phyloP scores from a whole-genome alignment of 2,329 filamentous ascomycete species.

The Fusarium sp. region DNA sequence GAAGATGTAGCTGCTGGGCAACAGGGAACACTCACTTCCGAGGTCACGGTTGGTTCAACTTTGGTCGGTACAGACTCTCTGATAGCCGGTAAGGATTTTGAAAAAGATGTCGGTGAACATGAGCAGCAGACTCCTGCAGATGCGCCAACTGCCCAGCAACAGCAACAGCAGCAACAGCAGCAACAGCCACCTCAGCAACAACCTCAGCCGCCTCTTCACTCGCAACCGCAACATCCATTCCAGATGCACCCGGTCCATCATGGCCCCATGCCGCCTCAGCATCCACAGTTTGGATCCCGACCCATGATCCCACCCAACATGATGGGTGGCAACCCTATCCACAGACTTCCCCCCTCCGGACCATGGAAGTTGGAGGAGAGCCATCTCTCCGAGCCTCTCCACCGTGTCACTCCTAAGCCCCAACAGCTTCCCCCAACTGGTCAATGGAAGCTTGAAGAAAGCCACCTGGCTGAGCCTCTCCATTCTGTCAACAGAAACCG shows the following conservation, averaged over 20 bases:
- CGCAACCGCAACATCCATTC: constrained; percentile 28
- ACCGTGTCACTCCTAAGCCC: constrained; percentile 40
- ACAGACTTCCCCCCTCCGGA: constrained; percentile 55
- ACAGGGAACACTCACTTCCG: constrained; percentile 34
- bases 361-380: constrained; percentile 67
- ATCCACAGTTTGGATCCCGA: constrained; percentile 14
- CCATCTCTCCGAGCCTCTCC: constrained; percentile 62
- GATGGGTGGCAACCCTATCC: constrained; percentile 49
- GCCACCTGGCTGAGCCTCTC: constrained; percentile 62
- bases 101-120: constrained; percentile 22
- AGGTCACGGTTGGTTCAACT: constrained; percentile 32
- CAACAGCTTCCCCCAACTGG: constrained; percentile 54
- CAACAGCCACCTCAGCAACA: constrained; percentile 15
- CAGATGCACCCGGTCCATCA: constrained; percentile 32
- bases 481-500: constrained; percentile 48
- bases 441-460: constrained; percentile 65
- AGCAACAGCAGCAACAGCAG: constrained; percentile 2
- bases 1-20: constrained; percentile 26
- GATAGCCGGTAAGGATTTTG: constrained; percentile 24
- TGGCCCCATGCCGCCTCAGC: constrained; percentile 18
- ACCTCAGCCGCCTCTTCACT: constrained; percentile 2
- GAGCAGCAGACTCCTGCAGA: neutral
- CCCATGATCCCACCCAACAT: constrained; percentile 38
- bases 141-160: neutral
- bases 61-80: constrained; percentile 34